Evolutionary conservation across 179 eudicot genomes (phyloP), one percentile per base, ranked within the genome.

Genomic region (Patellifolia procumbens): DNA sequence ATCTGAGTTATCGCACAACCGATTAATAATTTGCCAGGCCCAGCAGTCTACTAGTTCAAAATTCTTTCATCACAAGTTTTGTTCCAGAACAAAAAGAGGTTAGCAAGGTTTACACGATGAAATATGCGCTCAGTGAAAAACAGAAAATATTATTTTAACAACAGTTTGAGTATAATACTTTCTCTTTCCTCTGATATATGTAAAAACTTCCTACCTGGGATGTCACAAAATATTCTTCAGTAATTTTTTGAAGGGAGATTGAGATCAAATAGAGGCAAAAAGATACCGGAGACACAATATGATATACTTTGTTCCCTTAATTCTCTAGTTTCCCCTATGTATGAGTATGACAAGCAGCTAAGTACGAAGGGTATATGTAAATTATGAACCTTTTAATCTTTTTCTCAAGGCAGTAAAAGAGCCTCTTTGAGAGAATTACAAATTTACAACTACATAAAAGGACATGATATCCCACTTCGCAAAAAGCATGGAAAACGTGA

Each of bases 1-100:
- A 74, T 35, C 49, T 63, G 26, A 73, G 42, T n/a, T 15, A 37
- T n/a, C n/a, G n/a, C n/a, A 73, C 43, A 51, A 51, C 22, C 4
- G 28, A 42, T 35, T 28, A 32, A 42, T 22, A 5, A 24, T 42
- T 37, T 73, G 75, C 28, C 34, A 31, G 63, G 16, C n/a, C n/a
- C n/a, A n/a, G n/a, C n/a, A 37, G 43, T 7, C 62, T n/a, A 34
- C 62, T 34, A 29, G 8, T 19, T 49, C 28, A 49, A 49, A 19
- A 31, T 15, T 43, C 10, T 46, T 49, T 17, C 73, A 48, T n/a
- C 60, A 49, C 1, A 49, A 22, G 19, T 3, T 6, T 45, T 46
- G 28, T 48, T 39, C 45, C 20, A 48, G 7, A 6, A 60, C 5
- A 19, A 22, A 22, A n/a, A n/a, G 15, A 29, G 37, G 20, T 51